These are phyloP conservation scores for Aschersonia sp. DNA, from an alignment of 2,329 filamentous ascomycete genomes.

Conservation along the genomic window DNA sequence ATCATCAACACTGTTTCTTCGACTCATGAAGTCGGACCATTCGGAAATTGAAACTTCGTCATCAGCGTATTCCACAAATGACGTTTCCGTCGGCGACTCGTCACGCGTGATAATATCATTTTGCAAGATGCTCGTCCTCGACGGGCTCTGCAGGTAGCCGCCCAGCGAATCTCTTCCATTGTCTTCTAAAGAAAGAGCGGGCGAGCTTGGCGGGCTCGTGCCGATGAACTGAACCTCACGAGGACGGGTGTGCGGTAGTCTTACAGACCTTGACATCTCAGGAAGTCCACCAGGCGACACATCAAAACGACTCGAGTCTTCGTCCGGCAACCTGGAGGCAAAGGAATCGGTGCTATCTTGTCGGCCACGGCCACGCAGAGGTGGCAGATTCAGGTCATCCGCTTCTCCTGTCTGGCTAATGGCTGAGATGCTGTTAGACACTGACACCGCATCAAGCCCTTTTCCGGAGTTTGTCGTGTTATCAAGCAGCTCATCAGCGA, in stretches of 20 bases:
- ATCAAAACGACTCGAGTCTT: constrained; percentile 21
- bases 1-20: constrained; percentile 29
- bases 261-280: constrained; percentile 30
- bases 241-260: constrained; percentile 13
- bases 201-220: constrained; percentile 34
- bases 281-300: constrained; percentile 26
- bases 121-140: constrained; percentile 24
- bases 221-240: constrained; percentile 20
- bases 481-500: no score
- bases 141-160: constrained; percentile 30
- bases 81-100: constrained; percentile 27
- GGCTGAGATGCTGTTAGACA: constrained; percentile 7
- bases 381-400: constrained; percentile 21
- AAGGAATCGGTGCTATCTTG: constrained; percentile 18
- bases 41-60: constrained; percentile 20
- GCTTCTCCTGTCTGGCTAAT: constrained; percentile 10
- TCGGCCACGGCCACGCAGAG: constrained; percentile 15
- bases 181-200: constrained; percentile 16
- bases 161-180: constrained; percentile 15
- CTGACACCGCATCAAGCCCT: constrained; percentile 4
- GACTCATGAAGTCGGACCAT: constrained; percentile 9
- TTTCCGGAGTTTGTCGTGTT: no score
- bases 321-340: constrained; percentile 24
- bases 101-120: constrained; percentile 21
- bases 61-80: constrained; percentile 32